These are phyloP conservation scores for Solanum chiquidenum DNA, from an alignment of 257 asterid species.

Conservation along the genomic window DNA sequence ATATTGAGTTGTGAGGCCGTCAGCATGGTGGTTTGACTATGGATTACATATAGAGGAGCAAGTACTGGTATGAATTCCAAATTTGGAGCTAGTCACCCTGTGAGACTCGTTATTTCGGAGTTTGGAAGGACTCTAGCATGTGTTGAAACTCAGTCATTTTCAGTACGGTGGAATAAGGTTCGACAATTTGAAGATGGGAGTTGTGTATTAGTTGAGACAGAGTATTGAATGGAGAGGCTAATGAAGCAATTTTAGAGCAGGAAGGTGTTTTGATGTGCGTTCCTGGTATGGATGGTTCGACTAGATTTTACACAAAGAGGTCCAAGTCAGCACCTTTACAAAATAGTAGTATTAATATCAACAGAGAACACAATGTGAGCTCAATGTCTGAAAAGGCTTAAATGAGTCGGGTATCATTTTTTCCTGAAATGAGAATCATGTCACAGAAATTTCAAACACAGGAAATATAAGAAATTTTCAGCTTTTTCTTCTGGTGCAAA, in stretches of 20 bases:
- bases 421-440: neutral
- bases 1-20: neutral
- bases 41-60: neutral
- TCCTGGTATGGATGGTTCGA: neutral
- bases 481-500: neutral
- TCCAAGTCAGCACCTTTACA: neutral
- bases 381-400: neutral
- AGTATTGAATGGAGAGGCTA: neutral
- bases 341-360: neutral
- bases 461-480: neutral
- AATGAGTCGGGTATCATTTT: neutral
- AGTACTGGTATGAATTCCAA: neutral
- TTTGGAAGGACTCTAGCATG: neutral
- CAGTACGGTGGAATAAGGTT: neutral
- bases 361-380: neutral
- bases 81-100: neutral
- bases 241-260: neutral
- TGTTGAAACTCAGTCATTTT: neutral
- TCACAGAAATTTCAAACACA: neutral
- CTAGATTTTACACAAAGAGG: neutral
- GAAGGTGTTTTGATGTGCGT: neutral
- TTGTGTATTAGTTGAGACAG: neutral
- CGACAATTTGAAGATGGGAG: neutral
- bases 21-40: neutral
- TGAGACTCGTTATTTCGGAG: neutral